These are phyloP conservation scores for Paxillus involutus DNA, from an alignment of 768 basidiomycete species.

Conservation along the genomic window DNA sequence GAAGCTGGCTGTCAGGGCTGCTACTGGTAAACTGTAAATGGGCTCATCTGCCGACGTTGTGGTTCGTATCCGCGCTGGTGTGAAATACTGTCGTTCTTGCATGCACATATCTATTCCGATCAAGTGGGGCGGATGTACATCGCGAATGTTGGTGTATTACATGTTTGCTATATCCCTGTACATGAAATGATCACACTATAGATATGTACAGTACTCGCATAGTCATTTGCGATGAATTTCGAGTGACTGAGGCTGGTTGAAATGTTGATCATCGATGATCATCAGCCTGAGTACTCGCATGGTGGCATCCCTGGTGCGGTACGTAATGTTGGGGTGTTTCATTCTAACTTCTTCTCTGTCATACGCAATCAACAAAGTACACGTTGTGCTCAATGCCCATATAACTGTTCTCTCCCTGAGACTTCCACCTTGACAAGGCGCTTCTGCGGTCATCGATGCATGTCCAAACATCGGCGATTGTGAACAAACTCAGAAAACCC, in stretches of 20 bases:
- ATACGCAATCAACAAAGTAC: neutral
- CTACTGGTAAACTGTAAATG: slow-evolving; percentile 19
- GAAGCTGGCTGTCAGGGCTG: slow-evolving; percentile 37
- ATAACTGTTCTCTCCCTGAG: neutral
- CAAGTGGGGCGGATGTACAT: slow-evolving; percentile 14
- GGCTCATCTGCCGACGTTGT: neutral
- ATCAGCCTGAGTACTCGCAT: no score
- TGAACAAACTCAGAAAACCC: slow-evolving; percentile 27
- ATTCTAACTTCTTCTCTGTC: no score
- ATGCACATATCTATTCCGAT: slow-evolving; percentile 13
- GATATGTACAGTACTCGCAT: no score
- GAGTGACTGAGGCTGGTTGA: no score
- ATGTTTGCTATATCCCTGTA: slow-evolving; percentile 2
- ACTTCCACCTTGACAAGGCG: neutral
- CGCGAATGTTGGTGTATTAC: slow-evolving; percentile 15
- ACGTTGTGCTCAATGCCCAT: neutral
- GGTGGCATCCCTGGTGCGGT: no score
- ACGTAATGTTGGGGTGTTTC: no score
- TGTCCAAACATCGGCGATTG: neutral
- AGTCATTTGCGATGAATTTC: no score
- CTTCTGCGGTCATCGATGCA: neutral
- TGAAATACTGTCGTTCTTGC: slow-evolving; percentile 15
- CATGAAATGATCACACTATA: neutral
- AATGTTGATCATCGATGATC: no score
- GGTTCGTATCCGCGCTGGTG: neutral